Evolutionary conservation across 148 eudicot genomes (phyloP).

Genomic region (Camellia sinensis): DNA sequence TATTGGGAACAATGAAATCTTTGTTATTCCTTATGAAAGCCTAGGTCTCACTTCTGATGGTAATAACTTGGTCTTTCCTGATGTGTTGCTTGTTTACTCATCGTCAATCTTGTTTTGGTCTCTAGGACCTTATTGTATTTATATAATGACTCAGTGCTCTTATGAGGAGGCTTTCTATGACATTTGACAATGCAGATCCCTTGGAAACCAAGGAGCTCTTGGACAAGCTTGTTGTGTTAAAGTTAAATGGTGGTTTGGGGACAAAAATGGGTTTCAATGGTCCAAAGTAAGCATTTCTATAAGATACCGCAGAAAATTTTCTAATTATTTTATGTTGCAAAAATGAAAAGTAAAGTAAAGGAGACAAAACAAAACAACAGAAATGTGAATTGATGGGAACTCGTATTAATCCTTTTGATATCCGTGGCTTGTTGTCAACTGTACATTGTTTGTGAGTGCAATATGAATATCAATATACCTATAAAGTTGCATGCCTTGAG

Average conservation of each 20-base stretch:
- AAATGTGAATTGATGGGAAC: background rate
- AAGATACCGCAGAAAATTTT: background rate
- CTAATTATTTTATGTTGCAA: background rate
- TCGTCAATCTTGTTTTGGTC: background rate
- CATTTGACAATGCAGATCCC: conserved; percentile 35
- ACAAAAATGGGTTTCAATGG: conserved; percentile 42
- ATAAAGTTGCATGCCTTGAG: background rate
- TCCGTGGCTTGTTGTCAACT: background rate
- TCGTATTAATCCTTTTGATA: no score
- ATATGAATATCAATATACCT: no score
- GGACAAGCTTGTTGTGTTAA: conserved; percentile 54
- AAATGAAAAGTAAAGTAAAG: background rate
- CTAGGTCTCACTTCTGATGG: conserved; percentile 39
- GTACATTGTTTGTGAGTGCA: no score
- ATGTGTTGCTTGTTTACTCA: background rate
- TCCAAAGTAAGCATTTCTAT: conserved; percentile 39
- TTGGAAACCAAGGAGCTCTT: conserved; percentile 33
- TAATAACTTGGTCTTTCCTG: conserved; percentile 13
- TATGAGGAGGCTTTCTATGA: background rate
- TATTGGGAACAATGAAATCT: conserved; percentile 19
- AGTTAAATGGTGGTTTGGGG: conserved; percentile 35
- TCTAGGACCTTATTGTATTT: background rate
- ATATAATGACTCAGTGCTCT: background rate
- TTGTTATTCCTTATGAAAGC: conserved; percentile 39
- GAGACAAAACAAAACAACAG: background rate